A percentile compares a stretch with the other conserved stretches of the same genome.
phyloP scores from a whole-genome alignment of 2,329 filamentous ascomycete genomes.

The Colletotrichum sublineola region DNA sequence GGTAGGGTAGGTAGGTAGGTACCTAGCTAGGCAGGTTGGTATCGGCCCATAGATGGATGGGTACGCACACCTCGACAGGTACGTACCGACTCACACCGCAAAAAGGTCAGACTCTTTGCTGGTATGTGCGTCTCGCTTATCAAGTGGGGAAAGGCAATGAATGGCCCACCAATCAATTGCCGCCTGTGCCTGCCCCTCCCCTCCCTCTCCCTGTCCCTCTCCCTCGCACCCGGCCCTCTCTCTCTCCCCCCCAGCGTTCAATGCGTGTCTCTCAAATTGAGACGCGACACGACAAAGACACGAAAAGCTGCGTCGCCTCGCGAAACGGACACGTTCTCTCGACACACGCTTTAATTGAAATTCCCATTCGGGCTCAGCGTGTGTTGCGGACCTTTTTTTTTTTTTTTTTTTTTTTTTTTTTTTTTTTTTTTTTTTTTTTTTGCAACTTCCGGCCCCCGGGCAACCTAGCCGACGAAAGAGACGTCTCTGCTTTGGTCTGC shows the following conservation, averaged over 20 bases:
- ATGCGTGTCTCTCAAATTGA: constrained; percentile 35
- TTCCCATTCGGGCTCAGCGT: constrained; percentile 36
- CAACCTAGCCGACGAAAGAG: constrained; percentile 25
- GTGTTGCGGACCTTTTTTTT: constrained; percentile 28
- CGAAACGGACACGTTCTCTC: constrained; percentile 60
- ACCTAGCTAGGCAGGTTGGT: neutral
- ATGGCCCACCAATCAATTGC: constrained; percentile 10
- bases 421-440: constrained; percentile 32
- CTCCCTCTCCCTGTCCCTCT: neutral
- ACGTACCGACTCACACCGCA: neutral
- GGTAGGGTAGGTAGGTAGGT: too few relatives aligned
- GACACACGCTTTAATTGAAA: constrained; percentile 42
- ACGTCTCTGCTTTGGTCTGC: neutral
- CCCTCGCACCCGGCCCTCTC: neutral
- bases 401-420: constrained; percentile 8
- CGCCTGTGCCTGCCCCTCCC: neutral
- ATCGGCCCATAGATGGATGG: too few relatives aligned
- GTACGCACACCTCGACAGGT: neutral
- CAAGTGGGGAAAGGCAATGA: constrained; percentile 2
- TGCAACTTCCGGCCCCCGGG: constrained; percentile 30
- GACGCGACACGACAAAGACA: constrained; percentile 49
- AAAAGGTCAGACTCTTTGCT: neutral
- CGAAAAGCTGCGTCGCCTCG: constrained; percentile 54
- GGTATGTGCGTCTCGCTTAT: constrained; percentile 27
- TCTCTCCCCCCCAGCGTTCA: neutral